Base-by-base conservation (phyloP, 1,139 yeast genomes). In the Blastobotrys apis region DNA sequence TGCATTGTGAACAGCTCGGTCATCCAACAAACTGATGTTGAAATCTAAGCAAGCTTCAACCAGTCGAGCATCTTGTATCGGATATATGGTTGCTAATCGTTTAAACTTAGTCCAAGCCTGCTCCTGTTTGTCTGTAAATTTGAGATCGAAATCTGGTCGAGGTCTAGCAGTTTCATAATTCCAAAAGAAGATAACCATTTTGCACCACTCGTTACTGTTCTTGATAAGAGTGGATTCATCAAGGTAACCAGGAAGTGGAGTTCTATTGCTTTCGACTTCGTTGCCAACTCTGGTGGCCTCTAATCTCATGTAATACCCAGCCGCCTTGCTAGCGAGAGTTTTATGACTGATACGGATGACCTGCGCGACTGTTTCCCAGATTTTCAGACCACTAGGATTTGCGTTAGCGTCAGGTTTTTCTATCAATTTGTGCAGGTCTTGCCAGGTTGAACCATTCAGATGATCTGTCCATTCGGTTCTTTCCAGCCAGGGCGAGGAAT, bases 1-100 rank as follows among this genome's bases (percentile, higher is more conserved):
- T 5, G 25, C 15, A n/a, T 22, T 13, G 9, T 20, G 16, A 21
- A 10, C 4, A 9, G 26, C 26, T 13, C 13, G 25, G 13, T 33
- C 15, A 9, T 20, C 27, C 10, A 33, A 15, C 37, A 33, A 21
- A 5, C 19, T 12, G 16, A 33, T 19, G 16, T 27, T 20, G 27
- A 33, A 33, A 9, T 33, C 37, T 19, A 33, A 21, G 26, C 27
- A 20, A 19, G 25, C 37, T 23, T 23, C 10, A 10, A 23, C 26
- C 9, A 6, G 6, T 6, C 9, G 9, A 6, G 6, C 26, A 6
- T 23, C 26, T 6, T 6, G 6, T 10, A 10, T 23, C 10, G 26
- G 26, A 6, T 6, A 10, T 10, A 6, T 6, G 6, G 26, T 10
- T 23, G 26, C 10, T 23, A 10, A 23, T 23, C 26, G 6, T 23